Base-by-base conservation (phyloP, 2,329 filamentous ascomycete species). In the Alternaria panax region DNA sequence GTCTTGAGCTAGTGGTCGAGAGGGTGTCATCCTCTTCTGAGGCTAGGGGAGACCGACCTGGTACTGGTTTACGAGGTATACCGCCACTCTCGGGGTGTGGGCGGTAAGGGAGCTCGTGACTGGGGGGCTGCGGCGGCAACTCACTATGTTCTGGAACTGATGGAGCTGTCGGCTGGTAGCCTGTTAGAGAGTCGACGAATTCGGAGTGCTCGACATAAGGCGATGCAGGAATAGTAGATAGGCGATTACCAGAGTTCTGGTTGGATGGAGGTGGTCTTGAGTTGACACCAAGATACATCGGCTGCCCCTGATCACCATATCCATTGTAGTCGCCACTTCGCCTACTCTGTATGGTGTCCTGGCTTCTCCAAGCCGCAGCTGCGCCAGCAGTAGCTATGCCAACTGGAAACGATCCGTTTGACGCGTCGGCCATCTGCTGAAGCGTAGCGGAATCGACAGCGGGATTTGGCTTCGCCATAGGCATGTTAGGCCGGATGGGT, bases 401-500 rank as follows among this genome's bases (percentile, higher is more conserved):
- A n/a, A 59, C 72, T 65, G 60, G 74, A 53, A 68, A 73, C 73
- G 46, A 80, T 74, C 87, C 77, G 22, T 85, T 86, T 54, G 86
- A 87, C 45, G 90, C 90, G 66, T 89, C 90, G 30, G 87, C 88
- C 74, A 98, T 84, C 74, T 97, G 92, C 43, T 89, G 85, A 45
- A 97, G 83, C 1, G 94, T 98, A 1, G 88, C 88, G 67, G 85
- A 86, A 25, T 95, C 97, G 75, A 98, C 88, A 22, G 92, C 89
- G 67, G 90, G 93, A 68, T 92, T 95, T 51, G 91, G 92, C 64
- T 88, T 88, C 63, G 91, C 89, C 69, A 94, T 83, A 73, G 92
- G 89, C 58, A 92, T 87, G 67, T 91, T 88, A 0, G 91, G 91
- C 62, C 87, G 87, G 59, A 86, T 88, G 1, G 84, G 82, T 5